Conservation (phyloP, 768 basidiomycete species). For the Rhodocollybia butyracea region DNA sequence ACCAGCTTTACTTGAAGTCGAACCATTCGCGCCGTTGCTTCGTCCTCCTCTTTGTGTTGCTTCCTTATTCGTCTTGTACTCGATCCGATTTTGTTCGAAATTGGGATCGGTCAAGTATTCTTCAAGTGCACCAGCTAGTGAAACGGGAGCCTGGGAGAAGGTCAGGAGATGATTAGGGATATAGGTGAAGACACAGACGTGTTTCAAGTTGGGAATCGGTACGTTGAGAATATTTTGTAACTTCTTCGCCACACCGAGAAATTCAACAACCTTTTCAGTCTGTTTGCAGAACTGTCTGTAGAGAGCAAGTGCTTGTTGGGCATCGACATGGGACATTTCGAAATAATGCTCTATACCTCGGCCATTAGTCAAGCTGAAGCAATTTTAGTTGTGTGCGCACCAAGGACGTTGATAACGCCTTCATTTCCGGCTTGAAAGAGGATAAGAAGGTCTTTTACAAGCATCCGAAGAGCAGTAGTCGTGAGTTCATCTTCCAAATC, state of each 20-base stretch:
- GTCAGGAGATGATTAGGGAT: not conserved
- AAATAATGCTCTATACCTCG: conserved; percentile 84
- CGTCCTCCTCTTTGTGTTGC: conserved; percentile 45
- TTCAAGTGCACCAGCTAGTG: conserved; percentile 88
- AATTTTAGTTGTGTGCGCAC: conserved; percentile 32
- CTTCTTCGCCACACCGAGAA: conserved; percentile 87
- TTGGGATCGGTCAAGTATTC: conserved; percentile 96
- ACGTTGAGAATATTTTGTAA: conserved; percentile 92
- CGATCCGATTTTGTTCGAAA: conserved; percentile 92
- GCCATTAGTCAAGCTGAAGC: conserved; percentile 20
- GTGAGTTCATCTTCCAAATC: conserved; percentile 91
- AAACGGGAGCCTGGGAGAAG: conserved; percentile 76
- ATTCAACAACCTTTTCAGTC: conserved; percentile 91
- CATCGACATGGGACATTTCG: conserved; percentile 96
- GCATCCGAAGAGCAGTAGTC: conserved; percentile 84
- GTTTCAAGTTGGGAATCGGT: conserved; percentile 90
- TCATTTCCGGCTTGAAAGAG: conserved; percentile 97
- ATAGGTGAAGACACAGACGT: conserved; percentile 44
- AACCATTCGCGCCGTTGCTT: conserved; percentile 17
- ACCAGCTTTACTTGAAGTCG: not conserved
- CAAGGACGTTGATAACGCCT: conserved; percentile 82
- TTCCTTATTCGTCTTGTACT: conserved; percentile 83
- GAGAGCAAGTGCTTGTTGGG: conserved; percentile 74
- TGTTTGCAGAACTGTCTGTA: conserved; percentile 95
- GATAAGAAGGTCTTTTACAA: conserved; percentile 94